Base-by-base conservation (phyloP, 164 flowering plant species). In the Buxus sempervirens region DNA sequence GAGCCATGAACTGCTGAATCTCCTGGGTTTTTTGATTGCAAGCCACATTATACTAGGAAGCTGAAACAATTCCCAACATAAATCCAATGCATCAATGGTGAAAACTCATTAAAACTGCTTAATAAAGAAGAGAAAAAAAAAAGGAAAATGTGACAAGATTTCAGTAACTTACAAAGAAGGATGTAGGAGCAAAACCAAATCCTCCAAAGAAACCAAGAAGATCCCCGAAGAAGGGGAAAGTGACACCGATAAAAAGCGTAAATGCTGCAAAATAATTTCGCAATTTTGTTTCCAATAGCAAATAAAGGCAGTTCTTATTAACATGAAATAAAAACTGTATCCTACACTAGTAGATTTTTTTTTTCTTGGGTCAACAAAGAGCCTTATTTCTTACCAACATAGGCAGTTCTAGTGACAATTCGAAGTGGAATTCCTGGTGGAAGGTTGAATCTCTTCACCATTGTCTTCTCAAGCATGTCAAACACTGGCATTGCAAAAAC, bases 161-260 rank as follows among this genome's bases (percentile, higher is more conserved):
- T 68, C 36, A 27, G 38, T 45, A 56, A 26, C 96, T 85, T 78
- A 93, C 98, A 74, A 91, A 89, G 58, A 81, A 93, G 28, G 98
- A 83, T 66, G 89, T 93, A 22, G 98, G 94, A 69, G 98, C 90
- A 60, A 90, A 91, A 20, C 91, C 98, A 69, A 93, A 89, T 75
- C 98, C 98, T 13, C 98, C 98, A 56, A 93, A 93, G 87, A 93
- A 93, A 56, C 97, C 98, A 36, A 93, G 88, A 65, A 93, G 94
- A 80, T 90, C 98, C 0, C 97, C 97, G 49, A 93, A 91, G 86
- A 93, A 93, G 22, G 98, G 98, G 68, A 93, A 93, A 0, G 91
- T 88, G 9, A 91, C 86, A 26, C 88, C 98, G 23, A 91, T 59
- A 49, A 93, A 82, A 19, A 91, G 73, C 0, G 98, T 93, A 61